Conservation (phyloP, 495 filamentous ascomycete genomes). For the Aspergillus taichungensis region DNA sequence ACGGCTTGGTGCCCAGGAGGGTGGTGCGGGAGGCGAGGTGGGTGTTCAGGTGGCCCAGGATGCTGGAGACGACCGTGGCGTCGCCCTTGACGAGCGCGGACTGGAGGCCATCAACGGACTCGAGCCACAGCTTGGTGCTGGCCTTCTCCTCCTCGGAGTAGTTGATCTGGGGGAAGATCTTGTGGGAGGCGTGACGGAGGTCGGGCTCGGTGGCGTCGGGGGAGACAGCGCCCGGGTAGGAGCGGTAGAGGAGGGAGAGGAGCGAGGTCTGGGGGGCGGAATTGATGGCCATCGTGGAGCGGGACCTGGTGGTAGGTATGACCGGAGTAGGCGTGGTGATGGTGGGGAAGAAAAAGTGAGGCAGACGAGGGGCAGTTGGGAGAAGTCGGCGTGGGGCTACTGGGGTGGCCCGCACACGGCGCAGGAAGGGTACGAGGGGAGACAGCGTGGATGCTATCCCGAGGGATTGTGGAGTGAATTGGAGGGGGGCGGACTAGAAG, state of each 20-base stretch:
- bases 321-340: conserved; percentile 12
- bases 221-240: conserved; percentile 42
- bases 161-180: conserved; percentile 57
- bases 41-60: conserved; percentile 68
- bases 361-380: conserved; percentile 6
- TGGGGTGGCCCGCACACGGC: too few species aligned
- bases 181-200: conserved; percentile 38
- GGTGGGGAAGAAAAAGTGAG: conserved; percentile 17
- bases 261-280: conserved; percentile 42
- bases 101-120: conserved; percentile 60
- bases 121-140: conserved; percentile 82
- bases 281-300: conserved; percentile 38
- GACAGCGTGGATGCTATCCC: too few species aligned
- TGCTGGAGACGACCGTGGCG: conserved; percentile 37
- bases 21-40: conserved; percentile 86
- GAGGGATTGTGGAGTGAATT: too few species aligned
- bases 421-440: too few species aligned
- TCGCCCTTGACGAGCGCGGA: conserved; percentile 48
- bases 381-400: conserved; percentile 17
- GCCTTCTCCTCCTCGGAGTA: conserved; percentile 71
- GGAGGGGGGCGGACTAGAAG: too few species aligned
- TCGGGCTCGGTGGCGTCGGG: conserved; percentile 43
- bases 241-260: conserved; percentile 44
- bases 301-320: conserved; percentile 1
- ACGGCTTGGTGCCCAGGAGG: conserved; percentile 81